Conservation (phyloP, 768 basidiomycete species). For the Strobilomyces dryophilus region DNA sequence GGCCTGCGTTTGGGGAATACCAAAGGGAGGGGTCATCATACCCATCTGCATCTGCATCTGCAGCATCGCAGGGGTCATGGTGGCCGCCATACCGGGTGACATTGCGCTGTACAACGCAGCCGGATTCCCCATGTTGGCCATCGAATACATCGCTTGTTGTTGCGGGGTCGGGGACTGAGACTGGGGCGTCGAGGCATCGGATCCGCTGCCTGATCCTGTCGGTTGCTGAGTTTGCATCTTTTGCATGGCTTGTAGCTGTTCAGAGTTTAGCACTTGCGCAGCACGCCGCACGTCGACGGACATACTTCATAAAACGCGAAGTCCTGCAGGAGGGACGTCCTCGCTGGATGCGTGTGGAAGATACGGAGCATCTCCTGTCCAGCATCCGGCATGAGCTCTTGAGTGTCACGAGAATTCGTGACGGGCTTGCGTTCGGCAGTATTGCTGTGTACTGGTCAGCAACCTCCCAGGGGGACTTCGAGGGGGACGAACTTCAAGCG, state of each 20-base stretch:
- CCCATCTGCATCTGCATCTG: conserved; percentile 50
- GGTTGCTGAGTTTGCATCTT: conserved; percentile 45
- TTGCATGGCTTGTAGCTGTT: conserved; percentile 81
- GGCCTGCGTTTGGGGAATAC: conserved; percentile 57
- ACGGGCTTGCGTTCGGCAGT: conserved; percentile 98
- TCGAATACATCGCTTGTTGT: conserved; percentile 47
- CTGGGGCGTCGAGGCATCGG: conserved; percentile 30
- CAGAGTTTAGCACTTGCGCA: conserved; percentile 5
- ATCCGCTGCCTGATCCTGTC: conserved; percentile 23
- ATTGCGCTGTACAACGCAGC: conserved; percentile 37
- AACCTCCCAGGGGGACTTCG: neutral
- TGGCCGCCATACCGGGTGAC: conserved; percentile 28
- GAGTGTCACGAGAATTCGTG: conserved; percentile 96
- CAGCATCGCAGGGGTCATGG: conserved; percentile 31
- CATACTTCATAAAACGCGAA: conserved; percentile 87
- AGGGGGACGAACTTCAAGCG: conserved; percentile 58
- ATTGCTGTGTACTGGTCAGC: conserved; percentile 54
- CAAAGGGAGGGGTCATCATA: conserved; percentile 46
- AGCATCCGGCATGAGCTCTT: conserved; percentile 92
- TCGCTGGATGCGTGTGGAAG: conserved; percentile 88
- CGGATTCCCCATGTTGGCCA: conserved; percentile 40
- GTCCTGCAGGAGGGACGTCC: conserved; percentile 91
- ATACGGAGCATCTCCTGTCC: conserved; percentile 96
- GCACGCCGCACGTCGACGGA: neutral
- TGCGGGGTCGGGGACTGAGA: conserved; percentile 38